phyloP scores from a whole-genome alignment of 768 basidiomycete species.

The Psilocybe subaeruginosa region DNA sequence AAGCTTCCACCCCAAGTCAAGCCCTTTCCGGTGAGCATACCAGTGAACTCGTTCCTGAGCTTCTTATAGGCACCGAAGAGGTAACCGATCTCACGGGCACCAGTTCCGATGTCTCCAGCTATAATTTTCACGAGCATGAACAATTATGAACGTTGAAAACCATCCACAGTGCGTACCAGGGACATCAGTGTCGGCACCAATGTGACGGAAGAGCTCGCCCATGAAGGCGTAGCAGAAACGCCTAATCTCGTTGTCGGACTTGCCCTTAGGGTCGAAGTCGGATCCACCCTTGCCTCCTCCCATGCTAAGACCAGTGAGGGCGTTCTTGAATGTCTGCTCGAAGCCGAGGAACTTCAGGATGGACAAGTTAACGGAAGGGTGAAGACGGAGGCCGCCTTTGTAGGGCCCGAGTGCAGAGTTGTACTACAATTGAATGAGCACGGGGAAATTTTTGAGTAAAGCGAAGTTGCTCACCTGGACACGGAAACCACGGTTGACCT shows the following conservation, averaged over 20 bases:
- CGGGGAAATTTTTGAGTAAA: not conserved
- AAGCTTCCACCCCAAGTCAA: constrained; percentile 69
- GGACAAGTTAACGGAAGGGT: constrained; percentile 79
- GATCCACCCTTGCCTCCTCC: constrained; percentile 81
- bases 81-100: constrained; percentile 76
- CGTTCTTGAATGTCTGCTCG: constrained; percentile 84
- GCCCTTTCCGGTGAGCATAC: constrained; percentile 76
- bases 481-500: constrained; percentile 75
- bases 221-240: constrained; percentile 76
- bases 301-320: constrained; percentile 76
- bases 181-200: constrained; percentile 76
- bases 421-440: constrained; percentile 42
- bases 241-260: constrained; percentile 73
- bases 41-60: constrained; percentile 68
- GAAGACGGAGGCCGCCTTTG: constrained; percentile 79
- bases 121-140: not conserved
- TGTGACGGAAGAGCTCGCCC: constrained; percentile 73
- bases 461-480: constrained; percentile 54
- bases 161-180: constrained; percentile 42
- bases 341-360: constrained; percentile 87
- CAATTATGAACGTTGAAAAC: not conserved
- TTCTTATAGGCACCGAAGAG: constrained; percentile 82
- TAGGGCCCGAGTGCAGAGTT: constrained; percentile 80
- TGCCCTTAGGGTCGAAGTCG: constrained; percentile 85
- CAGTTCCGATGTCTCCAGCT: constrained; percentile 76